Base-by-base conservation (phyloP, 1,139 yeast genomes). In the Candida glucosophila region DNA sequence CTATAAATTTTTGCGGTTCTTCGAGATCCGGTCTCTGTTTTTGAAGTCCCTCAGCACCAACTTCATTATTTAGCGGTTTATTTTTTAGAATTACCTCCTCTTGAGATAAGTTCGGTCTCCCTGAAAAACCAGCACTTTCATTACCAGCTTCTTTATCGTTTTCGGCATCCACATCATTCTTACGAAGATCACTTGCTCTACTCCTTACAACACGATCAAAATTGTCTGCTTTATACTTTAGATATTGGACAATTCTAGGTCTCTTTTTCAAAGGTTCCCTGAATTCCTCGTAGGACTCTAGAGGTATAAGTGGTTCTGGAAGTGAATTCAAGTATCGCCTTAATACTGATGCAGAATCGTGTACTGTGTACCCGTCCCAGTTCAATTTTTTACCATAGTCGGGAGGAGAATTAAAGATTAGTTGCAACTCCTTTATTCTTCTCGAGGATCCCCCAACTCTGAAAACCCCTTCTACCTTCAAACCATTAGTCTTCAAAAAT, bases 351-450 rank as follows among this genome's bases (percentile, higher is more conserved):
- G 97, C 95, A 1, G 96, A 96, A 52, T 92, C 98, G 54, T 92
- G 98, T n/a, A 90, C 97, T 4, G 86, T 85, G 52, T 76, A 90
- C 1, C 93, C 92, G 29, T 81, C 85, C 98, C 98, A 90, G 35
- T 68, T 73, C 23, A 88, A 66, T 39, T 79, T 81, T 32, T 85
- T 73, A 14, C 98, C 99, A 47, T 77, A 92, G 33, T 74, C 76
- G 1, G 97, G 97, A 2, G 95, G 86, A 3, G 80, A 59, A 33
- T 88, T 83, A 57, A 90, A 90, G 6, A 79, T 66, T 20, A 72
- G 67, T 50, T 90, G 97, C 26, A 90, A 60, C 40, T 85, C 93
- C 42, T 83, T 83, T 23, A 90, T 76, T 29, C 98, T 67, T 46
- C 85, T 80, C 14, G 88, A 78, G 9, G 94, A 79, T 6, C 99